Percentiles rank a stretch among this genome's conserved stretches.
These are phyloP conservation scores for Xylaria sp. DNA, from an alignment of 2,329 filamentous ascomycete genomes.

Conservation along the genomic window DNA sequence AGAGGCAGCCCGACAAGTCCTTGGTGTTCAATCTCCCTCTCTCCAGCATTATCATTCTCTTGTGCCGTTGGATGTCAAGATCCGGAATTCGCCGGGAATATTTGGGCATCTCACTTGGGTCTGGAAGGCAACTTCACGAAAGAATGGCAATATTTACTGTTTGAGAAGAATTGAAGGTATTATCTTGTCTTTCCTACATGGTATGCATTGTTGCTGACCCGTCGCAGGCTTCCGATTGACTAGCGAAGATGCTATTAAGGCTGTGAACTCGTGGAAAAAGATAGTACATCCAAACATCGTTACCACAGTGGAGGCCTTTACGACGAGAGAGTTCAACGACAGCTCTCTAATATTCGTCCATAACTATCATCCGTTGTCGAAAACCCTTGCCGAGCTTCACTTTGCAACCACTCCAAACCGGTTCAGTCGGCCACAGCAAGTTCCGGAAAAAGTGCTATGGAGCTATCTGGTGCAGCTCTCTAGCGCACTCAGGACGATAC, in stretches of 20 bases:
- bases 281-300: slow-evolving; percentile 79
- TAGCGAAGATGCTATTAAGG: slow-evolving; percentile 81
- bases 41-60: slow-evolving; percentile 90
- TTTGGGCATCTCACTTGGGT: slow-evolving; percentile 92
- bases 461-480: slow-evolving; percentile 87
- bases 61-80: slow-evolving; percentile 77
- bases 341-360: slow-evolving; percentile 92
- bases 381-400: slow-evolving; percentile 82
- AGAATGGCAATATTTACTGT: slow-evolving; percentile 84
- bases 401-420: slow-evolving; percentile 50
- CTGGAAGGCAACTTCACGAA: slow-evolving; percentile 86
- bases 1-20: slow-evolving; percentile 76
- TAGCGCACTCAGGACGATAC: slow-evolving; percentile 81
- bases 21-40: slow-evolving; percentile 71
- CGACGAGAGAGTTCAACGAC: slow-evolving; percentile 85
- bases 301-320: slow-evolving; percentile 86
- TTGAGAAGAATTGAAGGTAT: slow-evolving; percentile 76
- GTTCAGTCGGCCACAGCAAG: slow-evolving; percentile 40
- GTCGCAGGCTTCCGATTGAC: slow-evolving; percentile 70
- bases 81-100: slow-evolving; percentile 69
- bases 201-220: slow-evolving; percentile 10
- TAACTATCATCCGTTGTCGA: slow-evolving; percentile 86
- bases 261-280: slow-evolving; percentile 84
- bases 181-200: slow-evolving; percentile 7
- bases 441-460: slow-evolving; percentile 78